Evolutionary conservation across 352 stramenopile species (phyloP).

Genomic region (Thalassiosira livingstoniorum): DNA sequence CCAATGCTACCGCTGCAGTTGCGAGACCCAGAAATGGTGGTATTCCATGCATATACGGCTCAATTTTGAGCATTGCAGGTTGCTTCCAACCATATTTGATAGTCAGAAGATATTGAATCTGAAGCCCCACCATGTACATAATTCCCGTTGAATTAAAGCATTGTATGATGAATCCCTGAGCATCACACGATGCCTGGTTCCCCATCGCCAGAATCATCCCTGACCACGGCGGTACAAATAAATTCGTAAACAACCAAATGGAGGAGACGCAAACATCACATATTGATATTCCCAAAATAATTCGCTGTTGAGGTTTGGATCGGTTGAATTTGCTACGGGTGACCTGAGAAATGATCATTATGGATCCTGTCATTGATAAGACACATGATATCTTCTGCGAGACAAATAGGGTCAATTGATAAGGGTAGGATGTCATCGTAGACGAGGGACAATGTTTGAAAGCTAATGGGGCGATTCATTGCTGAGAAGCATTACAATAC

Average conservation of each 20-base stretch:
- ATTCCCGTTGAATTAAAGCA: not conserved
- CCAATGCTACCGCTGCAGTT: not conserved
- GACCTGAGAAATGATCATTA: conserved; percentile 20
- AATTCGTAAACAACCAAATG: not conserved
- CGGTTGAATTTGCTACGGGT: not conserved
- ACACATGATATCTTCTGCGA: not conserved
- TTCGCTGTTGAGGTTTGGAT: not conserved
- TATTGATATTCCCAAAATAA: conserved; percentile 1
- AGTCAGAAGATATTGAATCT: conserved; percentile 1
- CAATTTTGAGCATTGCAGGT: not conserved
- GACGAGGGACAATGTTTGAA: no score
- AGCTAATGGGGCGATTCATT: no score
- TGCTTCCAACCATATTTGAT: conserved; percentile 3
- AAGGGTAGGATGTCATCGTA: not conserved
- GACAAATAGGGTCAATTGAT: not conserved
- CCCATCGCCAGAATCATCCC: not conserved
- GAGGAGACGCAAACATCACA: not conserved
- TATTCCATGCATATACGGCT: not conserved
- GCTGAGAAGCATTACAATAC: no score
- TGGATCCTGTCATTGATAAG: not conserved
- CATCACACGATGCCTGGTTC: not conserved
- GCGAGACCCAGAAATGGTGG: not conserved
- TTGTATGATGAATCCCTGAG: conserved; percentile 1
- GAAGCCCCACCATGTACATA: not conserved
- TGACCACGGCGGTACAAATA: not conserved